Percentiles rank a stretch among this genome's conserved stretches.
phyloP scores from a whole-genome alignment of 179 eudicot species.

The Sideroxylon spinosum region DNA sequence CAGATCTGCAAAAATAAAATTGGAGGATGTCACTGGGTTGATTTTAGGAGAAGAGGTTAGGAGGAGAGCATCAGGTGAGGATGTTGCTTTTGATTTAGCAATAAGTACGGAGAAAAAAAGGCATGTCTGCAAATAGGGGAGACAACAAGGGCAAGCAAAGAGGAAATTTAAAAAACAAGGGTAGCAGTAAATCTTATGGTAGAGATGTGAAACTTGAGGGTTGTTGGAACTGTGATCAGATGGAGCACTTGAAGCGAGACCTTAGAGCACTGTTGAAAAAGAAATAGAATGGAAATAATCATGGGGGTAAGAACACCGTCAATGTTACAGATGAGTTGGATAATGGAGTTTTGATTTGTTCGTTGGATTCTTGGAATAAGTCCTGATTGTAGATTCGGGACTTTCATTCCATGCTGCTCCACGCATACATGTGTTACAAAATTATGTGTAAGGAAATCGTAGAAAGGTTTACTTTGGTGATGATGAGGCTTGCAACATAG shows the following conservation, averaged over 20 bases:
- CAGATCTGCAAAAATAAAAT: background rate
- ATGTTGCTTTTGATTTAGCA: background rate
- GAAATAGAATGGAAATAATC: background rate
- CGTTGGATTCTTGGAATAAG: too few species aligned
- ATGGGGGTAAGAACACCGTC: background rate
- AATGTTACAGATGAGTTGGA: background rate
- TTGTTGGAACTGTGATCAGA: background rate
- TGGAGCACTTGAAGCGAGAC: background rate
- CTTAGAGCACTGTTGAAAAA: constrained; percentile 2
- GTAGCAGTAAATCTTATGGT: background rate
- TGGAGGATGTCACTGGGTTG: background rate
- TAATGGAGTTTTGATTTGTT: background rate
- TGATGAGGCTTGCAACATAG: background rate
- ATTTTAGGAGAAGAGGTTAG: background rate
- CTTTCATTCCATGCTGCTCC: background rate
- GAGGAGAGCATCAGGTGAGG: background rate
- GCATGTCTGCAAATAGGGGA: background rate
- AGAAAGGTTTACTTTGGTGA: background rate
- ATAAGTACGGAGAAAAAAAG: background rate
- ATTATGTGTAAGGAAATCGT: background rate
- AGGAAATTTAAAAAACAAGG: background rate
- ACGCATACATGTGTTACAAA: background rate
- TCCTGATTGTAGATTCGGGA: background rate
- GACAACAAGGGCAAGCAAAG: background rate
- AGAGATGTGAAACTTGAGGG: background rate